phyloP scores from a whole-genome alignment of 2,329 filamentous ascomycete species.

The Cordyceps fumosorosea region DNA sequence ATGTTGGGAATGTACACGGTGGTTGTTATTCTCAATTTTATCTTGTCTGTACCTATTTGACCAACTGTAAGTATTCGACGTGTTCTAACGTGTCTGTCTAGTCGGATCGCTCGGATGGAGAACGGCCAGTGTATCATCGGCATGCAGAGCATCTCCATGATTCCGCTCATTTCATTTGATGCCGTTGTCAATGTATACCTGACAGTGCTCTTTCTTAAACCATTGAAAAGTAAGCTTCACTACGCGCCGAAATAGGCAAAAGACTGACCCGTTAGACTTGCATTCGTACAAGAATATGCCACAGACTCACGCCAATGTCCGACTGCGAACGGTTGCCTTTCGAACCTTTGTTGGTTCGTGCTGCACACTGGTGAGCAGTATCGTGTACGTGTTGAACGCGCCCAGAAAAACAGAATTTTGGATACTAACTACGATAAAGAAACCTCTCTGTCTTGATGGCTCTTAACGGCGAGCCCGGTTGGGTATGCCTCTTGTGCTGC shows the following conservation, averaged over 20 bases:
- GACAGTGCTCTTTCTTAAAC: constrained; percentile 56
- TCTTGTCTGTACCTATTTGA: constrained; percentile 41
- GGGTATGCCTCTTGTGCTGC: constrained; percentile 60
- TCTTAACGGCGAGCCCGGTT: constrained; percentile 55
- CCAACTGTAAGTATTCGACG: neutral
- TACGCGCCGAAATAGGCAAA: constrained; percentile 14
- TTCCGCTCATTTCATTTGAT: constrained; percentile 56
- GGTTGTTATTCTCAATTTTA: constrained; percentile 52
- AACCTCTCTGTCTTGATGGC: constrained; percentile 54
- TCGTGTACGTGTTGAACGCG: constrained; percentile 38
- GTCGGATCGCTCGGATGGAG: constrained; percentile 50
- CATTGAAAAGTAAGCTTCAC: constrained; percentile 40
- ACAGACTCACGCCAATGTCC: constrained; percentile 32
- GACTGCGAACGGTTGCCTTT: constrained; percentile 45
- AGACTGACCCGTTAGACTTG: constrained; percentile 32
- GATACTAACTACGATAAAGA: constrained; percentile 26
- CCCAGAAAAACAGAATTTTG: neutral
- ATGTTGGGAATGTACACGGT: constrained; percentile 41
- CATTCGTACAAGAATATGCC: constrained; percentile 46
- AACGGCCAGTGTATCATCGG: constrained; percentile 55
- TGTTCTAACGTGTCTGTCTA: constrained; percentile 19
- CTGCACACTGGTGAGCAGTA: constrained; percentile 50
- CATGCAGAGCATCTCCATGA: constrained; percentile 51
- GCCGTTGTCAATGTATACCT: constrained; percentile 56
- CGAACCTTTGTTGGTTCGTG: constrained; percentile 54